Evolutionary conservation across 148 eudicot genomes (phyloP).

Genomic region (Spergularia marina): DNA sequence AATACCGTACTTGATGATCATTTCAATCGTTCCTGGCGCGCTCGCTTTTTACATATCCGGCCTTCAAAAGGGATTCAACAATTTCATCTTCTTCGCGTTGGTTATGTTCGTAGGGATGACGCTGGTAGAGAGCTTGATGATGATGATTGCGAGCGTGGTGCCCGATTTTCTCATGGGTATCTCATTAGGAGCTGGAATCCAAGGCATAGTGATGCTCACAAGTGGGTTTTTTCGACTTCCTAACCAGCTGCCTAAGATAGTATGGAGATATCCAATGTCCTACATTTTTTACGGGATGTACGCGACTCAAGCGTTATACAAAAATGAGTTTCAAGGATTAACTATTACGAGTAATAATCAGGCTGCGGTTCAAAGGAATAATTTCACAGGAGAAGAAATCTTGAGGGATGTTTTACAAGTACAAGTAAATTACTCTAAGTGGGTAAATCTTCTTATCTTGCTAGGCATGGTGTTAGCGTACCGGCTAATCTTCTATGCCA

Average conservation of each 20-base stretch:
- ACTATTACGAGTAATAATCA: conserved; percentile 6
- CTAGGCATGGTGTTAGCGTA: conserved; percentile 40
- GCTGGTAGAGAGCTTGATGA: conserved; percentile 61
- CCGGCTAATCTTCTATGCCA: conserved; percentile 31
- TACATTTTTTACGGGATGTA: conserved; percentile 42
- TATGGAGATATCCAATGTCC: conserved; percentile 49
- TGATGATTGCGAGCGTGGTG: conserved; percentile 54
- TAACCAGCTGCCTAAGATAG: conserved; percentile 26
- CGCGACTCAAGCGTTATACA: conserved; percentile 36
- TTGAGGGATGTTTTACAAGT: conserved; percentile 33
- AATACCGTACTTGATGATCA: conserved; percentile 38
- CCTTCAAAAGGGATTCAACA: conserved; percentile 32
- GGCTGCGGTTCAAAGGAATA: background rate
- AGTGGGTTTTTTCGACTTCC: conserved; percentile 48
- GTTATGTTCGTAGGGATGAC: conserved; percentile 38
- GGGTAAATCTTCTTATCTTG: conserved; percentile 43
- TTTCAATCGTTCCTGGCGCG: conserved; percentile 45
- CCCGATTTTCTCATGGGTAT: conserved; percentile 56
- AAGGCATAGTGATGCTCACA: conserved; percentile 35
- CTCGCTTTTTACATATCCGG: conserved; percentile 44
- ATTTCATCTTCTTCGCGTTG: conserved; percentile 33
- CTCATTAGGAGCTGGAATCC: conserved; percentile 52
- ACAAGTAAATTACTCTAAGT: conserved; percentile 42
- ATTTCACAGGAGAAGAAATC: conserved; percentile 21
- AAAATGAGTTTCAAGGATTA: conserved; percentile 50